Conservation (phyloP, 169 alveolate species). For the Plasmodium berghei region DNA sequence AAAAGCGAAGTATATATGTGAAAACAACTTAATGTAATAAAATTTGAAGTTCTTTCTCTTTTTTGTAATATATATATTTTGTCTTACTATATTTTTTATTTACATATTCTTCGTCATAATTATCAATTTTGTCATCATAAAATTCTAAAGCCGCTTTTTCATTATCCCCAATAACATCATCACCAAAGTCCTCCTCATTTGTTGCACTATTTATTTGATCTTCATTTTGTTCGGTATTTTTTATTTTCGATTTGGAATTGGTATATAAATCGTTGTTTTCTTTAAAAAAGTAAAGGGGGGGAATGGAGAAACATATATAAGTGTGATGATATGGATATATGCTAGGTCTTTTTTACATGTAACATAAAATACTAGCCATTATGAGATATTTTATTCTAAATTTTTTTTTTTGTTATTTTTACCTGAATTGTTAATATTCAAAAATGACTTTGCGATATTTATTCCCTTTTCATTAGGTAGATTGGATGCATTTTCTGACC, state of each 20-base stretch:
- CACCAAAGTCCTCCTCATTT: constrained; percentile 5
- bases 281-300: background rate
- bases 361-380: too few relatives aligned
- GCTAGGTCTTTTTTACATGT: too few relatives aligned
- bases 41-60: background rate
- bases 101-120: constrained; percentile 73
- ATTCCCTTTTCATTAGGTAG: constrained; percentile 50
- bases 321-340: background rate
- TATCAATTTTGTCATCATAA: constrained; percentile 68
- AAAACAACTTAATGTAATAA: background rate
- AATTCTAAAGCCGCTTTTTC: constrained; percentile 72
- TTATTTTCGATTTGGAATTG: background rate
- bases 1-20: constrained; percentile 3
- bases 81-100: constrained; percentile 73
- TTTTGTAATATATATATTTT: background rate
- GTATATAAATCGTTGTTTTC: background rate
- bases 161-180: constrained; percentile 40
- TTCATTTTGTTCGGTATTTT: background rate
- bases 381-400: background rate
- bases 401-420: constrained; percentile 17
- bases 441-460: constrained; percentile 72
- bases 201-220: constrained; percentile 5
- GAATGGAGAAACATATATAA: background rate
- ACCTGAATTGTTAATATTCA: constrained; percentile 60
- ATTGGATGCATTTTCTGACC: constrained; percentile 32